These are phyloP conservation scores for Lactuca saligna DNA, from an alignment of 129 eudicot species.

Conservation along the genomic window DNA sequence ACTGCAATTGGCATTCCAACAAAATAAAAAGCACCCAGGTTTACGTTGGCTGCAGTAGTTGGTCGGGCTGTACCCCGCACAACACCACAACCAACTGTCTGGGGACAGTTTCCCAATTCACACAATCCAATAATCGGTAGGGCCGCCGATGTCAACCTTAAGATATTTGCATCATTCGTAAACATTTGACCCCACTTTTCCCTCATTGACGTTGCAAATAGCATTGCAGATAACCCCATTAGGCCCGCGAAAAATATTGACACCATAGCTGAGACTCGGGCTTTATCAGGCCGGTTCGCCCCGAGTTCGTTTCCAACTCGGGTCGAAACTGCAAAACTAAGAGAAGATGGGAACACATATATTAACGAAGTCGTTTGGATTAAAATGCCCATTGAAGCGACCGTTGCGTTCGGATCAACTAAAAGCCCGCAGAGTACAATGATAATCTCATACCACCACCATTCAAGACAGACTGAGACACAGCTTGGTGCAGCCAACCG, in stretches of 20 bases:
- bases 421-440: slow-evolving; percentile 67
- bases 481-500: slow-evolving; percentile 69
- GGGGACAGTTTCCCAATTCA: slow-evolving; percentile 81
- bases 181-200: slow-evolving; percentile 59
- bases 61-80: slow-evolving; percentile 80
- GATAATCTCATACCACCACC: slow-evolving; percentile 95
- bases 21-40: slow-evolving; percentile 66
- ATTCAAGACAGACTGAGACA: slow-evolving; percentile 75
- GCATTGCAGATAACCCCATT: slow-evolving; percentile 59
- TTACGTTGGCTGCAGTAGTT: slow-evolving; percentile 62
- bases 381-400: slow-evolving; percentile 76
- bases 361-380: slow-evolving; percentile 66
- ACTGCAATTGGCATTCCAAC: slow-evolving; percentile 79
- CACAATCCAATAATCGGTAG: slow-evolving; percentile 65
- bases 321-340: slow-evolving; percentile 64
- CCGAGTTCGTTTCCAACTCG: slow-evolving; percentile 83
- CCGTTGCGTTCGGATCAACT: slow-evolving; percentile 55
- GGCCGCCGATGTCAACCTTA: slow-evolving; percentile 47
- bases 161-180: slow-evolving; percentile 45
- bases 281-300: slow-evolving; percentile 59
- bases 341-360: slow-evolving; percentile 60
- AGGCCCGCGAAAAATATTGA: slow-evolving; percentile 44
- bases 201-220: slow-evolving; percentile 47
- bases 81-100: slow-evolving; percentile 82
- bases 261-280: slow-evolving; percentile 50